Evolutionary conservation across 1,139 yeast species (phyloP).

Genomic region (Hyphopichia pseudoburtonii): DNA sequence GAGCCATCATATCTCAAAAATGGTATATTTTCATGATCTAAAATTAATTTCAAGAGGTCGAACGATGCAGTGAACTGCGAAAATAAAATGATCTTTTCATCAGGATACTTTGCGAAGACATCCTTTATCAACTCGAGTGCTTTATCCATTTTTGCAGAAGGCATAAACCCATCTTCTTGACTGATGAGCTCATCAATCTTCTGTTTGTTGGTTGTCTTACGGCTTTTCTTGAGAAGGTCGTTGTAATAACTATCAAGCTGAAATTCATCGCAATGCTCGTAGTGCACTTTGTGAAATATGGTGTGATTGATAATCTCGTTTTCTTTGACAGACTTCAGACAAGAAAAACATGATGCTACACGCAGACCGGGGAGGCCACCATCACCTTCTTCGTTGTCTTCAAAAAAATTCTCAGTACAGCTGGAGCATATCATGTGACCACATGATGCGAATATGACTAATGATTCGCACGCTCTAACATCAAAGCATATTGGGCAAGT

Average conservation of each 20-base stretch:
- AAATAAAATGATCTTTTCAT: constrained; percentile 72
- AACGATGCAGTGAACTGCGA: constrained; percentile 83
- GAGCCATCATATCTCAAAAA: constrained; percentile 78
- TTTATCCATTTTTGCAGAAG: constrained; percentile 57
- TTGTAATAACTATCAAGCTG: constrained; percentile 10
- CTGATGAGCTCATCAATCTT: constrained; percentile 27
- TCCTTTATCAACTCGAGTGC: constrained; percentile 46
- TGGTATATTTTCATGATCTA: constrained; percentile 46
- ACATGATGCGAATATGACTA: constrained; percentile 54
- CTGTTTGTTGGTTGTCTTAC: constrained; percentile 13
- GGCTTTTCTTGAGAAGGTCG: neutral
- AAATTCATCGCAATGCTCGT: constrained; percentile 20
- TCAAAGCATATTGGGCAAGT: constrained; percentile 73
- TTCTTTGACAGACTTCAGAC: constrained; percentile 42
- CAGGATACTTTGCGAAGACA: constrained; percentile 41
- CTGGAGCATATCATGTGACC: constrained; percentile 70
- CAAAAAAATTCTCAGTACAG: constrained; percentile 56
- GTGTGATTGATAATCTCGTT: constrained; percentile 48
- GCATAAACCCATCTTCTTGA: constrained; percentile 33
- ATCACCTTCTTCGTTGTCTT: constrained; percentile 35
- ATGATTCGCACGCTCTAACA: constrained; percentile 47
- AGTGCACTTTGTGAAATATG: constrained; percentile 49
- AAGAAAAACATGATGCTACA: constrained; percentile 54
- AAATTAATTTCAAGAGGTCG: constrained; percentile 62
- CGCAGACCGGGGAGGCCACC: constrained; percentile 32